Percentiles rank a stretch among this genome's conserved stretches.
Evolutionary conservation across 1,284 basidiomycete species (phyloP).

Genomic region (Marasmius fiardii): DNA sequence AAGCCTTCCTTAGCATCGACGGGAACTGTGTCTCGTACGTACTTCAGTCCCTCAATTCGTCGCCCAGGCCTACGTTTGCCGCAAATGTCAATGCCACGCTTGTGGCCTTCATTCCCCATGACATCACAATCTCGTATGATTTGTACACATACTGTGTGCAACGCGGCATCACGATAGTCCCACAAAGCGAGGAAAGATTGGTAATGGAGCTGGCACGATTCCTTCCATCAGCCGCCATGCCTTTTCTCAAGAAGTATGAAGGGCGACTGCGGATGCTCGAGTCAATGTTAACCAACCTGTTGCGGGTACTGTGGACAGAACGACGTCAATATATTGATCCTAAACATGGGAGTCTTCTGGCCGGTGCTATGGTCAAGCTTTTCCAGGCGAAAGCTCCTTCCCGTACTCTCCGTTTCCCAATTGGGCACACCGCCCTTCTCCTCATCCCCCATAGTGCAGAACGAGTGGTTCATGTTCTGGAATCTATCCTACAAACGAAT

Average conservation of each 20-base stretch:
- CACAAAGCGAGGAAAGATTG: neutral
- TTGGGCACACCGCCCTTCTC: conserved; percentile 35
- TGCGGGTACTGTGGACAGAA: neutral
- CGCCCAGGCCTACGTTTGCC: conserved; percentile 3
- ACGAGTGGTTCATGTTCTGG: conserved; percentile 28
- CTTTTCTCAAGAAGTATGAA: neutral
- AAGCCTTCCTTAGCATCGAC: conserved; percentile 19
- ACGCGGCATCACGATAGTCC: conserved; percentile 13
- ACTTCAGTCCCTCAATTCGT: conserved; percentile 16
- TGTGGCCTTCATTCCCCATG: neutral
- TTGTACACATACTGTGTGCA: conserved; percentile 15
- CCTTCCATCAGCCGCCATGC: conserved; percentile 1
- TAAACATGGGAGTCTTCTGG: neutral
- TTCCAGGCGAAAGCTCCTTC: conserved; percentile 25
- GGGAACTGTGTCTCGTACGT: conserved; percentile 20
- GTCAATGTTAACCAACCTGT: neutral
- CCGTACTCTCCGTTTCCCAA: conserved; percentile 26
- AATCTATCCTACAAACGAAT: conserved; percentile 24
- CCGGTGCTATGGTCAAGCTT: conserved; percentile 5
- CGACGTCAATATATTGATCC: neutral
- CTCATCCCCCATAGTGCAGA: conserved; percentile 27
- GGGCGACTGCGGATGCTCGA: neutral
- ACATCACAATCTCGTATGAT: neutral
- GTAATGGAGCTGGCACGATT: conserved; percentile 20
- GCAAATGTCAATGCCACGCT: conserved; percentile 14